A percentile compares a stretch with the other conserved stretches of the same genome.
Evolutionary conservation across 441 rosid genomes (phyloP).

Genomic region (Pelargonium cotyledonis): DNA sequence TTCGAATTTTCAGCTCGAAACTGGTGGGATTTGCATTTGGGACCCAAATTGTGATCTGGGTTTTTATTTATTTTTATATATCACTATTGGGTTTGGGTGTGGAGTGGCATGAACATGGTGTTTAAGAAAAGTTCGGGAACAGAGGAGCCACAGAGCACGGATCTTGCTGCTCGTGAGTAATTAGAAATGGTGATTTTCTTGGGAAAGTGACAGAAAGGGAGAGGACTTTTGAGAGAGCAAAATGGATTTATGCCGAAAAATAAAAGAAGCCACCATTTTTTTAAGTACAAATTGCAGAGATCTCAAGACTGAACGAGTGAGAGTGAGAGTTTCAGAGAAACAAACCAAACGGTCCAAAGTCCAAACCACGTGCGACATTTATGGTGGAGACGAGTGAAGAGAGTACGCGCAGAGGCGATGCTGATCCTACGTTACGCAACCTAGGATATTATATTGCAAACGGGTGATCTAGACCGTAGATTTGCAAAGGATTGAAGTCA

Average conservation of each 20-base stretch:
- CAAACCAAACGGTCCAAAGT: conserved; percentile 3
- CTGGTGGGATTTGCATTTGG: too few relatives aligned
- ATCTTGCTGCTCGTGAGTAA: not conserved
- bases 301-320: not conserved
- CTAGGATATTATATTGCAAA: conserved; percentile 15
- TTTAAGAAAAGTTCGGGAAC: too few relatives aligned
- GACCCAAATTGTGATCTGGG: not conserved
- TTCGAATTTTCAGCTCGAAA: not conserved
- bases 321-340: not conserved
- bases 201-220: conserved; percentile 22
- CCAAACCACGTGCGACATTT: not conserved
- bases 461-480: not conserved
- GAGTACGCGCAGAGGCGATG: not conserved
- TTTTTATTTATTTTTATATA: not conserved
- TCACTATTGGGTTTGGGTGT: too few relatives aligned
- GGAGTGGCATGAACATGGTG: not conserved
- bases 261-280: conserved; percentile 14
- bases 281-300: conserved; percentile 10
- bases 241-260: not conserved
- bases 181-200: conserved; percentile 18
- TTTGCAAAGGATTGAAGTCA: conserved; percentile 16
- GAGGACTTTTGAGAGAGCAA: conserved; percentile 9
- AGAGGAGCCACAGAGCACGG: too few relatives aligned
- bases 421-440: conserved; percentile 16
- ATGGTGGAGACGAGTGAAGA: too few relatives aligned